Evolutionary conservation across 495 filamentous ascomycete genomes (phyloP), one percentile per base, ranked within the genome.

Genomic region (Niebla homalea): DNA sequence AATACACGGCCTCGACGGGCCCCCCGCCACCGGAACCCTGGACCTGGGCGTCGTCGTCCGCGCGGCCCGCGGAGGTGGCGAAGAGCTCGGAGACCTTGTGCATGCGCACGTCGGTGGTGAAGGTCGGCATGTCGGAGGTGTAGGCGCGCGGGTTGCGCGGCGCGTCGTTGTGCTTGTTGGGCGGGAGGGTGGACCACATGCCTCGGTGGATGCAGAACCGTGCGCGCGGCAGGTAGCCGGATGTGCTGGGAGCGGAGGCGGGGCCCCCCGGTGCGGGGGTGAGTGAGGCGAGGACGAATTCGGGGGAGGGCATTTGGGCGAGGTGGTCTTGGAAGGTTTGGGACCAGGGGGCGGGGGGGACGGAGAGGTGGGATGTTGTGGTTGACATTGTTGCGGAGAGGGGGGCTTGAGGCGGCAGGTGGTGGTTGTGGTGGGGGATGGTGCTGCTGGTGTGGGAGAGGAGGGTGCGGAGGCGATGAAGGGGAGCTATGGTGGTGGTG

Each of bases 21-120:
- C 77, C 80, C 0, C 83, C 85, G 10, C 80, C 80, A 4, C 79
- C 80, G 35, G 70, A 71, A 15, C 72, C 77, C 39, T 67, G 61
- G 16, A 53, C 62, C 50, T 69, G 71, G 40, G 50, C 59, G 43
- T 53, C 60, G 10, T 47, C 57, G 26, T 54, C 50, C 26, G 62
- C 65, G 12, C 64, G 53, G 16, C 69, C 67, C 5, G 59, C 55
- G 19, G 62, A 62, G 20, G 61, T 67, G 36, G 64, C 68, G 38
- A 81, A 73, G 0, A 96, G 56, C 62, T 96, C 81, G 3, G 64
- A 64, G 2, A 81, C 69, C 69, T 98, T 98, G 29, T 80, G 73
- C 86, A 88, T 94, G 11, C 92, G 74, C 10, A 76, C 73, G 62
- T 98, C 92, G 0, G 89, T 94, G 0, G 90, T 96, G 52, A 97